A percentile compares a stretch with the other conserved stretches of the same genome.
phyloP scores from a whole-genome alignment of 352 stramenopile species.

The Thraustochytrium sp. region DNA sequence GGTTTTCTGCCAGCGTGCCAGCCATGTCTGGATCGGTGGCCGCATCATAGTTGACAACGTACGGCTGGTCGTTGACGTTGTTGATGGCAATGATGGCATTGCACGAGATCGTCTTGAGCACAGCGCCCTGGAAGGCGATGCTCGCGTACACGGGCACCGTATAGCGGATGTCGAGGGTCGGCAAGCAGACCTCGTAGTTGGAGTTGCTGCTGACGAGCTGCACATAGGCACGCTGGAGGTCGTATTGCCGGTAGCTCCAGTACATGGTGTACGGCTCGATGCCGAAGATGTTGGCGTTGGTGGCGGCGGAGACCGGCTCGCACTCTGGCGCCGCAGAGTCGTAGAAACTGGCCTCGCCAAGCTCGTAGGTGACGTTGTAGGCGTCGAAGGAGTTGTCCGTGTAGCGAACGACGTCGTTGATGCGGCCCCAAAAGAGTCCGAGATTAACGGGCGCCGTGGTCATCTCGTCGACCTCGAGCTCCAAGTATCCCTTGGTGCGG shows the following conservation, averaged over 20 bases:
- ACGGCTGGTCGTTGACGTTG: constrained; percentile 14
- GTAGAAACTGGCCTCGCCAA: background rate
- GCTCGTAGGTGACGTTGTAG: background rate
- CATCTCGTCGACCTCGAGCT: constrained; percentile 4
- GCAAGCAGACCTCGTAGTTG: constrained; percentile 26
- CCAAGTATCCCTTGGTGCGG: background rate
- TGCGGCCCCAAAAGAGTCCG: background rate
- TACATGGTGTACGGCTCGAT: background rate
- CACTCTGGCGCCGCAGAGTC: background rate
- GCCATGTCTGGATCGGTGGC: background rate
- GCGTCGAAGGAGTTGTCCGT: too few species aligned
- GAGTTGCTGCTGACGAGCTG: too few species aligned
- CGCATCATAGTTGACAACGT: background rate
- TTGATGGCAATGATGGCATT: background rate
- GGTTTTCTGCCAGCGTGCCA: background rate
- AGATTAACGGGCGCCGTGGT: background rate
- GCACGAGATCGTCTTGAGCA: background rate
- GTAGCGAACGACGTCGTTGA: background rate
- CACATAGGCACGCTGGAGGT: too few species aligned
- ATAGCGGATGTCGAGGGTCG: constrained; percentile 4
- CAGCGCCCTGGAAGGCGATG: background rate
- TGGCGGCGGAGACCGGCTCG: background rate
- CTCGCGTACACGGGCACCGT: background rate
- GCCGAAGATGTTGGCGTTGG: constrained; percentile 11
- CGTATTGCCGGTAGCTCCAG: background rate